Evolutionary conservation across 164 flowering plant species (phyloP).

Genomic region (Cinnamomum micranthum): DNA sequence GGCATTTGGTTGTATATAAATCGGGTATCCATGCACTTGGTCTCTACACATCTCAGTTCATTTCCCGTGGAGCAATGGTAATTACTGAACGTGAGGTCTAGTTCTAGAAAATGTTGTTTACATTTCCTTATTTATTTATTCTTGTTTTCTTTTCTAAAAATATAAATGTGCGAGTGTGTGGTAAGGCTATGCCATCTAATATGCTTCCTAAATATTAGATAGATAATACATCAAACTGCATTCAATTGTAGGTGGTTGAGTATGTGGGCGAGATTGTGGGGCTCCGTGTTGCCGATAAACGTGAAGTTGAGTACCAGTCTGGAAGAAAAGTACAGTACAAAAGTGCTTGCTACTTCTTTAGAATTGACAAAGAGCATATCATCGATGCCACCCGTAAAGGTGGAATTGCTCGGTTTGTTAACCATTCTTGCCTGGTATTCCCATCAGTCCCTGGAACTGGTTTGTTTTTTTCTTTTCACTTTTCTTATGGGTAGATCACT

Average conservation of each 20-base stretch:
- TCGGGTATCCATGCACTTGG: slow-evolving; percentile 83
- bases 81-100: slow-evolving; percentile 3
- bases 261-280: slow-evolving; percentile 81
- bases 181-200: background rate
- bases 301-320: slow-evolving; percentile 62
- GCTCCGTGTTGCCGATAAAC: slow-evolving; percentile 62
- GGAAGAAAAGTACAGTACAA: slow-evolving; percentile 57
- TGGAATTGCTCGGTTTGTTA: slow-evolving; percentile 83
- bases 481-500: background rate
- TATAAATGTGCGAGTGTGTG: background rate
- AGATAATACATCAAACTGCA: background rate
- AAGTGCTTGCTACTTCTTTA: slow-evolving; percentile 73
- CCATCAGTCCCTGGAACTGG: background rate
- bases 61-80: slow-evolving; percentile 68
- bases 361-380: slow-evolving; percentile 68
- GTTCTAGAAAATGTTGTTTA: background rate
- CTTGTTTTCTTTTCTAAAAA: too few relatives aligned
- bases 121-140: background rate
- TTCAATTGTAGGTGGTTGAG: slow-evolving; percentile 59
- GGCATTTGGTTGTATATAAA: slow-evolving; percentile 66
- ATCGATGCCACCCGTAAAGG: slow-evolving; percentile 77
- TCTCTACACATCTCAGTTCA: slow-evolving; percentile 69
- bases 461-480: too few relatives aligned
- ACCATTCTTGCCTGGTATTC: slow-evolving; percentile 71
- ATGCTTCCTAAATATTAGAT: background rate